phyloP scores from a whole-genome alignment of 202 grass and related monocot genomes.

The Cymbopogon flexuosus region DNA sequence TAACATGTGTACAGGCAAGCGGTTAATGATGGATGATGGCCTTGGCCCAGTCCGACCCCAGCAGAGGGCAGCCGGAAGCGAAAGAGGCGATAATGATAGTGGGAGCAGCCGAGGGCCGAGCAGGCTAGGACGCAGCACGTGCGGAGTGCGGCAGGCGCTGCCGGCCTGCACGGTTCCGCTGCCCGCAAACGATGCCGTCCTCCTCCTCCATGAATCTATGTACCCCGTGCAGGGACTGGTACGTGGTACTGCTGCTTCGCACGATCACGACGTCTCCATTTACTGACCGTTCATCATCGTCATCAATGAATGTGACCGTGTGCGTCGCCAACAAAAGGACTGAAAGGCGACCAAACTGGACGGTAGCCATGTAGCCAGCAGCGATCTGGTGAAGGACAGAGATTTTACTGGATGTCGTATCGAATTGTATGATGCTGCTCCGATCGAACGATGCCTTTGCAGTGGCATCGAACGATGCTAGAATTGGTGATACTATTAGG shows the following conservation, averaged over 20 bases:
- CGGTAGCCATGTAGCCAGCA: neutral
- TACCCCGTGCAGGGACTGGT: neutral
- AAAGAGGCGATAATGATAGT: neutral
- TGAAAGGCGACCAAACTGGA: neutral
- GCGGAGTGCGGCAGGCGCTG: conserved; percentile 39
- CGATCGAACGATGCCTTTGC: too few species aligned
- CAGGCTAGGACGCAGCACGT: conserved; percentile 31
- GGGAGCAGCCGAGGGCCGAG: too few species aligned
- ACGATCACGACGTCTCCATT: neutral
- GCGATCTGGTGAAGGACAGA: neutral
- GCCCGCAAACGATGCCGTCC: too few species aligned
- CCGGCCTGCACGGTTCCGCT: conserved; percentile 23
- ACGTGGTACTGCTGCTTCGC: neutral
- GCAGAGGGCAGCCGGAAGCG: too few species aligned
- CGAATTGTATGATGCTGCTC: neutral
- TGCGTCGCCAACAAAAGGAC: neutral
- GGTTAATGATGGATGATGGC: neutral
- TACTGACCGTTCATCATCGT: conserved; percentile 3
- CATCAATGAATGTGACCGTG: neutral
- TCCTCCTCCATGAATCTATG: neutral
- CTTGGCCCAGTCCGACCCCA: too few species aligned
- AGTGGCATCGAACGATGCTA: neutral
- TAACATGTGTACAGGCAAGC: neutral
- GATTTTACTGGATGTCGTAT: neutral
- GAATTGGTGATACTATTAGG: too few species aligned